phyloP scores from a whole-genome alignment of 768 basidiomycete genomes.

The Rhizopogon salebrosus region DNA sequence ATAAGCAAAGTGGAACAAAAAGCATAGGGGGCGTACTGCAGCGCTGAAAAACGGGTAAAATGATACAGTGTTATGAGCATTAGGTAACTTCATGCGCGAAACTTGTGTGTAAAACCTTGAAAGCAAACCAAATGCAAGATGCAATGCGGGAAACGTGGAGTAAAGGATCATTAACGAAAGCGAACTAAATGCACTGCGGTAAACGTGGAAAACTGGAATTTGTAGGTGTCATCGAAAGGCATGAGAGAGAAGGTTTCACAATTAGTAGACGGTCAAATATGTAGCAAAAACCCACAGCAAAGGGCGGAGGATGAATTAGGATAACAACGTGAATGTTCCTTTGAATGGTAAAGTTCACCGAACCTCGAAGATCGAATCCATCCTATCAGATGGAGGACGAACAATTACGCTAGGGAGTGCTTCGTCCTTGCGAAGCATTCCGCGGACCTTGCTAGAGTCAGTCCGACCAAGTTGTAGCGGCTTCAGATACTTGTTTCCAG shows the following conservation, averaged over 20 bases:
- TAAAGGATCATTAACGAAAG: too few relatives aligned
- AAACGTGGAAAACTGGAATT: not conserved
- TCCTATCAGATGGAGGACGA: conserved; percentile 54
- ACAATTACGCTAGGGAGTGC: conserved; percentile 57
- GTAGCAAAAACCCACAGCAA: not conserved
- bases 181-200: not conserved
- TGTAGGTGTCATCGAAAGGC: not conserved
- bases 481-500: conserved; percentile 47
- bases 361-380: conserved; percentile 40
- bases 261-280: conserved; percentile 3
- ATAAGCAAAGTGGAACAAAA: too few relatives aligned
- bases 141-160: not conserved
- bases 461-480: conserved; percentile 55
- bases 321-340: not conserved
- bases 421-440: conserved; percentile 49
- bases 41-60: too few relatives aligned
- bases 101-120: not conserved
- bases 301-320: not conserved
- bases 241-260: not conserved
- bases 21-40: too few relatives aligned
- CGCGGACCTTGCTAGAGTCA: conserved; percentile 60
- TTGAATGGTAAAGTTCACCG: conserved; percentile 19
- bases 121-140: not conserved
- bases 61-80: too few relatives aligned
- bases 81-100: too few relatives aligned